These are phyloP conservation scores for Lenzites betulinus DNA, from an alignment of 768 basidiomycete species.

Conservation along the genomic window DNA sequence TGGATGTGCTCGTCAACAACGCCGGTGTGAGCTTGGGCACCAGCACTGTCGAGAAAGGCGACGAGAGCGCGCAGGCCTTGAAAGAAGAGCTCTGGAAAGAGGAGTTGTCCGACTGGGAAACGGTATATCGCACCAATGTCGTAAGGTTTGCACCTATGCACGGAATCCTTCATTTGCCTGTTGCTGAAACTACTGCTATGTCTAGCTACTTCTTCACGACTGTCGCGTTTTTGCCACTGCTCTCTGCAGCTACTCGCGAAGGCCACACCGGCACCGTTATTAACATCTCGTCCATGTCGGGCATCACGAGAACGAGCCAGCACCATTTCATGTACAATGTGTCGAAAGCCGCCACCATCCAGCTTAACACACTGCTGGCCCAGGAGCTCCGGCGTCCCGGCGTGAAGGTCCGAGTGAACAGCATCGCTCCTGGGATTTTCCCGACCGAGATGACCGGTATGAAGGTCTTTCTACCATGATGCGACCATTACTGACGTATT, in stretches of 20 bases:
- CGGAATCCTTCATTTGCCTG: not conserved
- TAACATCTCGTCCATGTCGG: constrained; percentile 45
- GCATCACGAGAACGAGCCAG: constrained; percentile 43
- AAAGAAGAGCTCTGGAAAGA: constrained; percentile 34
- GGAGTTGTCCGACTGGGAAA: constrained; percentile 33
- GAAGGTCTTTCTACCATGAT: not conserved
- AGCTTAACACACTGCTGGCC: constrained; percentile 38
- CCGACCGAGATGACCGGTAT: constrained; percentile 39
- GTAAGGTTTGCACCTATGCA: constrained; percentile 21
- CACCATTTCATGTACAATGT: constrained; percentile 49
- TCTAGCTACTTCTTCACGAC: constrained; percentile 44
- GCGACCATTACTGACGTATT: not conserved
- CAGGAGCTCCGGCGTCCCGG: constrained; percentile 35
- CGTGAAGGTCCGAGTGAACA: constrained; percentile 40
- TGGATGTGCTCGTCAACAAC: constrained; percentile 39
- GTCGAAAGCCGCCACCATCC: constrained; percentile 41
- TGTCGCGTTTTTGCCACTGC: constrained; percentile 47
- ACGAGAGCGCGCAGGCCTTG: constrained; percentile 31
- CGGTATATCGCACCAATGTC: constrained; percentile 37
- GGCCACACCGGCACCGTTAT: constrained; percentile 41
- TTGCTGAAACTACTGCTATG: too few relatives aligned
- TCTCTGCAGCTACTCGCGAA: constrained; percentile 36
- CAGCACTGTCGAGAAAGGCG: constrained; percentile 30
- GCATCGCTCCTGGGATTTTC: constrained; percentile 39
- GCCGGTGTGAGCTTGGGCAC: constrained; percentile 32